phyloP scores from a whole-genome alignment of 23 red algal genomes.

The Agarophyton chilense region DNA sequence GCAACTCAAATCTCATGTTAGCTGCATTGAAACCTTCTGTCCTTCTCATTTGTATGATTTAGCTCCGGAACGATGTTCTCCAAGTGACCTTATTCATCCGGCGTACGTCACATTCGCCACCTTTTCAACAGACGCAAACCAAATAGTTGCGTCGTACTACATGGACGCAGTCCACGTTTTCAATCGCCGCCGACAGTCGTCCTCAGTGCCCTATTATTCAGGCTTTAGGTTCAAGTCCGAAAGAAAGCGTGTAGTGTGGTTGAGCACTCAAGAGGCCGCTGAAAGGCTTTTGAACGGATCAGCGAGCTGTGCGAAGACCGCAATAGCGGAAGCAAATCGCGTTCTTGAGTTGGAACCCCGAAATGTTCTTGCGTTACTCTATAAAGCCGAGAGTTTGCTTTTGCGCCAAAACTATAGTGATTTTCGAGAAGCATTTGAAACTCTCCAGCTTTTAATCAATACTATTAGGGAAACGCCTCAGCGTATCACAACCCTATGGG shows the following conservation, averaged over 20 bases:
- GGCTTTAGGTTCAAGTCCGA: neutral
- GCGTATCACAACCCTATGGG: constrained; percentile 1
- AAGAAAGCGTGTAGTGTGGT: constrained; percentile 7
- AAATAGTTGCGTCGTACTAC: constrained; percentile 57
- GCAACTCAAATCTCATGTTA: constrained; percentile 1
- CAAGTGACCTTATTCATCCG: neutral
- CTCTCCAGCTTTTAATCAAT: constrained; percentile 6
- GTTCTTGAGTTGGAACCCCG: constrained; percentile 36
- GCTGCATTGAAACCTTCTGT: constrained; percentile 11
- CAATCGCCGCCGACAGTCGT: neutral
- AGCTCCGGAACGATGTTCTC: constrained; percentile 15
- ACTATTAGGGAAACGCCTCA: neutral
- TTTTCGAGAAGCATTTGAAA: constrained; percentile 27
- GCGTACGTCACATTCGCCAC: constrained; percentile 3
- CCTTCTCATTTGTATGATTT: constrained; percentile 47
- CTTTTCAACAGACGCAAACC: constrained; percentile 47
- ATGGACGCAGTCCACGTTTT: constrained; percentile 56
- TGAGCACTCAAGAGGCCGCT: neutral
- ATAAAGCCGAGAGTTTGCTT: constrained; percentile 48
- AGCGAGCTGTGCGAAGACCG: neutral
- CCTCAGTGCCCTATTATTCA: neutral
- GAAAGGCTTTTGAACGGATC: neutral
- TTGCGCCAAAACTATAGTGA: constrained; percentile 29
- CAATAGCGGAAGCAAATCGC: constrained; percentile 26
- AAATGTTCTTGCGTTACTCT: constrained; percentile 53